Base-by-base conservation (phyloP, 371 early-diverging fungal species). In the Coemansia sp. region DNA sequence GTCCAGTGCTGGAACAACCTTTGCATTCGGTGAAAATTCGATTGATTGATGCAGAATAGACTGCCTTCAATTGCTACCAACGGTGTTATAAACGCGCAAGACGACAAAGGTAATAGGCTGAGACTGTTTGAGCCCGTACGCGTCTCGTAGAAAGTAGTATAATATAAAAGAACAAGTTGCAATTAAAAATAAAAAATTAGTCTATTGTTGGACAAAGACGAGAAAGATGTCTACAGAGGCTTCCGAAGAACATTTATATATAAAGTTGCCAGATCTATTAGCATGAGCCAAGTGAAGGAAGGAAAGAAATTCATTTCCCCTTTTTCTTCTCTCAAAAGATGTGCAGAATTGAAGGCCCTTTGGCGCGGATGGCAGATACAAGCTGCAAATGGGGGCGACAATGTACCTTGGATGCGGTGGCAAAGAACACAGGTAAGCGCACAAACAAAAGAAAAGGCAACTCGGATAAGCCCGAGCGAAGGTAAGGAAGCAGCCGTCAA, bases 221-320 rank as follows among this genome's bases (percentile, higher is more conserved):
- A 23, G 16, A 40, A 48, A 50, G n/a, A 59, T 59, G 65, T 65
- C 47, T 65, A 53, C 65, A 65, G 48, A 64, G 55, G 59, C 39
- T 33, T n/a, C 48, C 50, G 9, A 42, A 59, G 23, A 37, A 37
- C 37, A 37, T 26, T 44, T 30, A 33, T 47, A 65, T 65, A 59
- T 47, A 59, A 21, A 30, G 16, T 37, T 37, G 37, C 37, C 37
- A 37, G 37, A 37, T 37, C 11, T 37, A 37, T 37, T 37, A 65
- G 25, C 33, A 65, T 50, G 16, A 37, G 42, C 37, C 37, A 28
- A 44, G 25, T 44, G 21, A 26, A 33, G 25, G 37, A 58, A 47
- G 37, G 12, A 18, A 33, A 63, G 25, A 51, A 63, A 18, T 48
- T 48, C 18, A 48, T 48, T 48, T 48, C 48, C 48, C 48, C 16